Percentiles rank a stretch among this genome's conserved stretches.
Conservation (phyloP, 2,329 filamentous ascomycete genomes). For the Penicillium paneum region DNA sequence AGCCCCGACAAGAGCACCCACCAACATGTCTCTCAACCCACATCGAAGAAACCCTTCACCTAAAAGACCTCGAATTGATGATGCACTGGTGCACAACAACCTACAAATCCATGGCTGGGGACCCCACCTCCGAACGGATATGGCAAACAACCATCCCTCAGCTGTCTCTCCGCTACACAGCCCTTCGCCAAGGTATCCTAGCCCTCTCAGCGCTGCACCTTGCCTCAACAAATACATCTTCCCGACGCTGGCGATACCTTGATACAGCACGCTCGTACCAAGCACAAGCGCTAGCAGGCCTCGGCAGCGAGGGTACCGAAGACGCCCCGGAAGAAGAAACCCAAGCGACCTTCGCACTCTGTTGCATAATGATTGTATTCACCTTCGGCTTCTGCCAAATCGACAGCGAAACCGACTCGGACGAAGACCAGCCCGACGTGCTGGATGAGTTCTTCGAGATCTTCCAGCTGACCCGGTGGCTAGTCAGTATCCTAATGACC, state of each 20-base stretch:
- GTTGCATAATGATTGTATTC: slow-evolving; percentile 34
- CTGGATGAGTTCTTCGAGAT: slow-evolving; percentile 34
- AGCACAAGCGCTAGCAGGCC: slow-evolving; percentile 24
- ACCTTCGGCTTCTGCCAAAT: slow-evolving; percentile 32
- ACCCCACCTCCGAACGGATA: slow-evolving; percentile 23
- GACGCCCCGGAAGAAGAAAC: slow-evolving; percentile 29
- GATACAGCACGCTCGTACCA: slow-evolving; percentile 31
- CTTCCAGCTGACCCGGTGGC: slow-evolving; percentile 30
- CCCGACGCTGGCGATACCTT: slow-evolving; percentile 24
- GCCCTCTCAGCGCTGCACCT: slow-evolving; percentile 36
- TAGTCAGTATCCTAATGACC: slow-evolving; percentile 26
- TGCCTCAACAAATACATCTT: slow-evolving; percentile 16
- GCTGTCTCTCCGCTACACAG: slow-evolving; percentile 29
- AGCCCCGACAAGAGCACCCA: background rate
- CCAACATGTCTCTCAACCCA: background rate
- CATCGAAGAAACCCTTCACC: slow-evolving; percentile 17
- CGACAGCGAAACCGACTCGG: slow-evolving; percentile 9
- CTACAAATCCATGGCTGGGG: slow-evolving; percentile 31
- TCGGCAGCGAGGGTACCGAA: slow-evolving; percentile 15
- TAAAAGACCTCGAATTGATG: slow-evolving; percentile 36
- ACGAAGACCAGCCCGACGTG: slow-evolving; percentile 6
- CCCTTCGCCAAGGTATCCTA: slow-evolving; percentile 36
- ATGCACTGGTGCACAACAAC: slow-evolving; percentile 37
- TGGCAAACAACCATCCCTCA: slow-evolving; percentile 34
- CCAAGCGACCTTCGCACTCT: slow-evolving; percentile 37